Evolutionary conservation across 2,329 filamentous ascomycete genomes (phyloP).

Genomic region (Neonectria hederae): DNA sequence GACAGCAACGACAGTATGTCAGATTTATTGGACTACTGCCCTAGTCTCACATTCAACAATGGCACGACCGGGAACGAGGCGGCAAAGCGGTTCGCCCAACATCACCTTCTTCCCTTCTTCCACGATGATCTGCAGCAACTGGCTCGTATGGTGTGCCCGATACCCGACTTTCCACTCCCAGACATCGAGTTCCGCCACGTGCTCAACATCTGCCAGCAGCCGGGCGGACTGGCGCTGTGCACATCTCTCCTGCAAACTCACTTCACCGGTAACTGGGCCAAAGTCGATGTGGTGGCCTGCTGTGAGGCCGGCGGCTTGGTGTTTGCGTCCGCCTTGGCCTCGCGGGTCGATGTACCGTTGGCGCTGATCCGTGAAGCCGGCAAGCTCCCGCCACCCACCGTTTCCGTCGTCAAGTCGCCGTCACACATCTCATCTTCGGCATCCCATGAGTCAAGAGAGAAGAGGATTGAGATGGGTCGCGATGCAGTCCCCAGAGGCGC

Average conservation of each 20-base stretch:
- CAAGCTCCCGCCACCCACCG: slow-evolving; percentile 66
- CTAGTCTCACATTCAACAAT: slow-evolving; percentile 63
- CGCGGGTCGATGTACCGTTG: slow-evolving; percentile 52
- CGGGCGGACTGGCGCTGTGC: slow-evolving; percentile 61
- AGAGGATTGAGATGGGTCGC: slow-evolving; percentile 60
- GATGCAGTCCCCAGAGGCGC: slow-evolving; percentile 51
- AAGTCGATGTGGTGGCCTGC: slow-evolving; percentile 56
- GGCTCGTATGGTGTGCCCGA: slow-evolving; percentile 57
- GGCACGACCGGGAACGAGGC: slow-evolving; percentile 52
- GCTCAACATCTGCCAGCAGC: slow-evolving; percentile 63
- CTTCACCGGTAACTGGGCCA: slow-evolving; percentile 58
- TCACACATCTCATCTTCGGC: slow-evolving; percentile 65
- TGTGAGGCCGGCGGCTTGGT: slow-evolving; percentile 68
- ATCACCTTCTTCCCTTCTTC: slow-evolving; percentile 56
- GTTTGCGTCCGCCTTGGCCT: slow-evolving; percentile 62
- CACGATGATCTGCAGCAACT: slow-evolving; percentile 57
- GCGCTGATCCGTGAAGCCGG: slow-evolving; percentile 63
- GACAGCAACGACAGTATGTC: slow-evolving; percentile 21
- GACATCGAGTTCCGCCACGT: slow-evolving; percentile 67
- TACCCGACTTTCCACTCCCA: slow-evolving; percentile 60
- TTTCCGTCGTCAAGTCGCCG: slow-evolving; percentile 56
- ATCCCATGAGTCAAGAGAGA: slow-evolving; percentile 38
- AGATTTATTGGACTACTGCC: slow-evolving; percentile 45
- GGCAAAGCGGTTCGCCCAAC: slow-evolving; percentile 53
- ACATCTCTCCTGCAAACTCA: slow-evolving; percentile 58